Base-by-base conservation (phyloP, 2,329 filamentous ascomycete genomes). In the Aspergillus uvarum region DNA sequence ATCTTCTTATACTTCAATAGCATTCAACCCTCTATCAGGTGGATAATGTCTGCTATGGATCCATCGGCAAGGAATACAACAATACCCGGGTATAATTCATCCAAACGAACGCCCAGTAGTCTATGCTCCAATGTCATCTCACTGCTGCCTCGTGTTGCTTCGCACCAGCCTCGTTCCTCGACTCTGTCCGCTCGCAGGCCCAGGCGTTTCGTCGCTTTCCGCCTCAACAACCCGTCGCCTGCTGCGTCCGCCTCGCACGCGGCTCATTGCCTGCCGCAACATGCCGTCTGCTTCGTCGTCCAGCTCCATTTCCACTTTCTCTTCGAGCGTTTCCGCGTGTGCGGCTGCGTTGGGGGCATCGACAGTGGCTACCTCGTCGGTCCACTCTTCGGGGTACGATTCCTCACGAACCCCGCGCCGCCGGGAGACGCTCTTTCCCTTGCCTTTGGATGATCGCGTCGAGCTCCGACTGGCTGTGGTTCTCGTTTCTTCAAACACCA, bases 221-320 rank as follows among this genome's bases (percentile, higher is more conserved):
- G 65, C 63, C 29, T 64, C 51, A 21, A 26, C 26, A n/a, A 26
- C 26, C 6, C n/a, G 61, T 16, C 51, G 63, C 53, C 48, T 32
- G 26, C 61, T 58, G 52, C 68, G 71, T 22, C 62, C 66, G 7
- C 69, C 69, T 14, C 68, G 67, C 12, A 74, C 67, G 21, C 69
- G 73, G n/a, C 67, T 67, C 31, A 80, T 67, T 1, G 77, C 77
- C 5, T 74, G 72, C 21, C 73, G 68, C 2, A 81, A 63, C 5
- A 81, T 66, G 5, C 72, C 74, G 54, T 79, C 75, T 1, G 78
- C 79, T 60, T 79, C 76, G 6, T 73, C 69, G 62, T 81, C 79
- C 11, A 81, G 65, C 51, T 77, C 76, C 72, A 76, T 77, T 52
- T 76, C 74, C 3, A 76, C 69, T 12, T 66, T 67, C n/a, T 76